These are phyloP conservation scores for Penicillium odoratum DNA, from an alignment of 495 filamentous ascomycete genomes.

Conservation along the genomic window DNA sequence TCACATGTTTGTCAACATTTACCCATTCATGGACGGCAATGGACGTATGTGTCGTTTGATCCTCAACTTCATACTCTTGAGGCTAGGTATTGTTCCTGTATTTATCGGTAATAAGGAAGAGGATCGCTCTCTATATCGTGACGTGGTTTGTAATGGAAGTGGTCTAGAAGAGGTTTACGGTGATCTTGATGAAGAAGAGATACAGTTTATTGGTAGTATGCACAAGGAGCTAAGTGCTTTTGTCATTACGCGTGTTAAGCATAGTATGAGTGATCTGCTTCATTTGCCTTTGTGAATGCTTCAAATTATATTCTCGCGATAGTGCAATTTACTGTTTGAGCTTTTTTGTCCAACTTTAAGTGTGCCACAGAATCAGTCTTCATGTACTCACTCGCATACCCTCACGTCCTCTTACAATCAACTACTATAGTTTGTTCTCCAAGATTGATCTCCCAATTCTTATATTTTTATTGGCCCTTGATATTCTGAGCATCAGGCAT, in stretches of 20 bases:
- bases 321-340: too few relatives aligned
- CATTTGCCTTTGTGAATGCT: too few relatives aligned
- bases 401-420: too few relatives aligned
- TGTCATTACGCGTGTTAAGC: constrained; percentile 5
- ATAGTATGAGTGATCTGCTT: background rate
- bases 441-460: too few relatives aligned
- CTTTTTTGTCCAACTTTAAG: too few relatives aligned
- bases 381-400: too few relatives aligned
- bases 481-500: too few relatives aligned
- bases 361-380: too few relatives aligned
- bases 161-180: constrained; percentile 10
- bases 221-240: constrained; percentile 14
- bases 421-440: too few relatives aligned
- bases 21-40: constrained; percentile 42
- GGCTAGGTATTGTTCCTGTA: constrained; percentile 27
- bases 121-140: constrained; percentile 4
- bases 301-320: too few relatives aligned
- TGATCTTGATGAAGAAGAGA: constrained; percentile 13
- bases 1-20: constrained; percentile 34
- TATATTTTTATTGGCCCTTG: too few relatives aligned
- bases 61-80: constrained; percentile 31
- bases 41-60: constrained; percentile 38
- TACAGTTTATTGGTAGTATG: background rate
- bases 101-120: constrained; percentile 28
- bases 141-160: constrained; percentile 3